Evolutionary conservation across 805 yeast species (phyloP), one percentile per base, ranked within the genome.

Genomic region (Candida anglica): DNA sequence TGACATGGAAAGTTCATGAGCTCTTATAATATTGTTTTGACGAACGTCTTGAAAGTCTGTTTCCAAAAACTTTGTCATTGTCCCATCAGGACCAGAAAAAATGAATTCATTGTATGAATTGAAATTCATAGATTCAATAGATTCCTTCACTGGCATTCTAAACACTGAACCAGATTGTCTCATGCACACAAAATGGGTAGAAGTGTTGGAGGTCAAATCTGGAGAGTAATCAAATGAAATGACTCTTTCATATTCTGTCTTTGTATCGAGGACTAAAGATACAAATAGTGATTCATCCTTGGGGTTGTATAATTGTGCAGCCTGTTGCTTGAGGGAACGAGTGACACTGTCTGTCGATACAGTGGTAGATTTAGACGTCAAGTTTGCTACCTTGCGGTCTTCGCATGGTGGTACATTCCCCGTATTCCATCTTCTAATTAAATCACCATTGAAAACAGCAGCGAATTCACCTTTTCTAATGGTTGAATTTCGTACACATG

Each of bases 111-210:
- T 84, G 45, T 67, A 73, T 1, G 91, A 77, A 44, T 79, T 84
- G 56, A 88, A 83, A 11, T 64, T 66, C 6, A 83, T 52, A 6
- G 79, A 67, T 23, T 77, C 77, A 20, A 79, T 79, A 32, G 83
- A 73, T 50, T 85, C 91, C 1, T 66, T 59, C 0, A 81, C 84
- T 0, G 81, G 74, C 89, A 85, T 85, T 38, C 82, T 69, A 56
- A 84, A 88, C 0, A 88, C 79, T 34, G 86, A 81, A 3, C 97
- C 97, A 1, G 95, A 84, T 48, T 86, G 94, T 43, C 96, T 68
- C 83, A 89, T 82, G 56, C 97, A 88, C 19, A 89, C 77, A 37
- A 86, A 69, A 45, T 81, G 78, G 6, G 84, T 72, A 1, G 77
- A 73, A 15, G 79, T 70, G n/a, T 53, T 59, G 2, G 76, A 62